Evolutionary conservation across 441 rosid genomes (phyloP).

Genomic region (Erysimum cheiri): DNA sequence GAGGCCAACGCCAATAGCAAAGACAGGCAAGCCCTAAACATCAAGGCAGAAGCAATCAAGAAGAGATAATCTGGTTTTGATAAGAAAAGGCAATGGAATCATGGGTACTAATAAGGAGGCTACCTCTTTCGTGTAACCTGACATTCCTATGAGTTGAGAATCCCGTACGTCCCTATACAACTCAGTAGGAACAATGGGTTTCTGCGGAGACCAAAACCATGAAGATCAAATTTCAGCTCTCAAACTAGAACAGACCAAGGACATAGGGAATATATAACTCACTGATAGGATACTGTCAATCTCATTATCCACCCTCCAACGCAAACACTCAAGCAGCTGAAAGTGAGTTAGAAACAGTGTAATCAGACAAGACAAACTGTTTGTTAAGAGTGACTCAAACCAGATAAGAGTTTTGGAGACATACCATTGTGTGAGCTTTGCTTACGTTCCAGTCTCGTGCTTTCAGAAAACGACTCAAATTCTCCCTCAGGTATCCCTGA

Average conservation of each 20-base stretch:
- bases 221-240: background rate
- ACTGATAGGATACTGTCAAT: constrained; percentile 81
- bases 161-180: constrained; percentile 79
- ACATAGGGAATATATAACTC: constrained; percentile 44
- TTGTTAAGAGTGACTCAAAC: constrained; percentile 9
- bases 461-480: constrained; percentile 80
- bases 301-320: constrained; percentile 86
- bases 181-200: constrained; percentile 80
- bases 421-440: constrained; percentile 92
- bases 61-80: background rate
- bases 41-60: constrained; percentile 26
- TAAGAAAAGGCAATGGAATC: constrained; percentile 21
- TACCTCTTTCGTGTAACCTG: constrained; percentile 98
- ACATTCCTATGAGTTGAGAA: constrained; percentile 89
- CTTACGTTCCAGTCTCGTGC: constrained; percentile 85
- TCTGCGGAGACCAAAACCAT: constrained; percentile 52
- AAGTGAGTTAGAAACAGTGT: constrained; percentile 28
- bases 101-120: constrained; percentile 38
- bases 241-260: constrained; percentile 3
- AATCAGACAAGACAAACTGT: constrained; percentile 19
- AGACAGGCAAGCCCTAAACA: constrained; percentile 90
- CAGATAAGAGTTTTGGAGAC: background rate
- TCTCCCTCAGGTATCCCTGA: constrained; percentile 79
- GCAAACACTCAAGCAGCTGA: constrained; percentile 85
- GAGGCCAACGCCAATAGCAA: constrained; percentile 80